phyloP scores from a whole-genome alignment of 805 yeast species.

The Kregervanrija pseudodelftensis region DNA sequence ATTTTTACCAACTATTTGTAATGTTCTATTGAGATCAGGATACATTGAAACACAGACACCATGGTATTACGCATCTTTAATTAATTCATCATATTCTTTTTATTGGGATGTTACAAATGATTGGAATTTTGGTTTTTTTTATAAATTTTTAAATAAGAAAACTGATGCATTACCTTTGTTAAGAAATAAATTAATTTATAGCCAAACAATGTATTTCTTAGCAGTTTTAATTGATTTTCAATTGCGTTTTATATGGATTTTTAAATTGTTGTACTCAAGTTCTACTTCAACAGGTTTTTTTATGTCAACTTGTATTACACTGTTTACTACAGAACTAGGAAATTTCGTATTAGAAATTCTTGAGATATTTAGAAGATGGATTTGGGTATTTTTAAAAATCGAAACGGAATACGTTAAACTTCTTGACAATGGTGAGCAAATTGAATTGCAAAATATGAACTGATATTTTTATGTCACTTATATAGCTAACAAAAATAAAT shows the following conservation, averaged over 20 bases:
- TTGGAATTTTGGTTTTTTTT: conserved; percentile 68
- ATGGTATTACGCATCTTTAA: conserved; percentile 39
- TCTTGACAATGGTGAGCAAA: conserved; percentile 8
- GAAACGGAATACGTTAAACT: conserved; percentile 60
- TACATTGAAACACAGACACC: conserved; percentile 23
- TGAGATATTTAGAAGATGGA: conserved; percentile 77
- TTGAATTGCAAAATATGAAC: conserved; percentile 19
- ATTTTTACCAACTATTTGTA: conserved; percentile 42
- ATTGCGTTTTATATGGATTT: conserved; percentile 72
- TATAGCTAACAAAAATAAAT: neutral
- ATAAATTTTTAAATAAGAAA: conserved; percentile 18
- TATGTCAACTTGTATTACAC: conserved; percentile 16
- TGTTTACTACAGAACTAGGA: conserved; percentile 46
- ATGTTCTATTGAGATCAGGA: conserved; percentile 21
- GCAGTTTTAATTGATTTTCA: conserved; percentile 57
- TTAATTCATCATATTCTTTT: conserved; percentile 73
- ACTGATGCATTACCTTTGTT: conserved; percentile 15
- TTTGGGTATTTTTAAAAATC: conserved; percentile 82
- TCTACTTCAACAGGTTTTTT: conserved; percentile 1
- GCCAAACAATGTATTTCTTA: conserved; percentile 37
- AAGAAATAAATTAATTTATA: conserved; percentile 27
- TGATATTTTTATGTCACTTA: neutral
- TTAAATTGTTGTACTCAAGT: conserved; percentile 31
- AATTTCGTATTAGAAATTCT: conserved; percentile 60
- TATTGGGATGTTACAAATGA: conserved; percentile 88